phyloP scores from a whole-genome alignment of 177 flowering plant species.

The Vitis hybrid region DNA sequence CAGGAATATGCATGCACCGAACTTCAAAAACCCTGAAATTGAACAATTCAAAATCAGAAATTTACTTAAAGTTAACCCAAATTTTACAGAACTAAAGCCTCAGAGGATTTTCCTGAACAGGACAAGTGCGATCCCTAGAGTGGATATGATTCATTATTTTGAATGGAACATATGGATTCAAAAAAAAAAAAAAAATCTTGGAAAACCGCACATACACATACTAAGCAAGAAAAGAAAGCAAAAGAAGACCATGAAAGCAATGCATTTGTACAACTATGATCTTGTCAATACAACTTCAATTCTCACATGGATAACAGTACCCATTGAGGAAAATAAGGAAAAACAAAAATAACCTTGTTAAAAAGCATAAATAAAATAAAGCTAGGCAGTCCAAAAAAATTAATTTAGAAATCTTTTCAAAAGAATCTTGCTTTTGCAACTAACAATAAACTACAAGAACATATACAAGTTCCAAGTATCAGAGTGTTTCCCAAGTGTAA shows the following conservation, averaged over 20 bases:
- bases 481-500: too few relatives aligned
- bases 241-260: background rate
- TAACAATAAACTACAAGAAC: too few relatives aligned
- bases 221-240: too few relatives aligned
- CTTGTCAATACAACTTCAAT: background rate
- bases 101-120: background rate
- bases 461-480: too few relatives aligned
- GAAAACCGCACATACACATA: background rate
- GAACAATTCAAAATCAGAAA: constrained; percentile 9
- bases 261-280: background rate
- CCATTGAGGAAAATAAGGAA: background rate
- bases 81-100: background rate
- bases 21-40: constrained; percentile 78
- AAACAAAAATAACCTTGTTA: background rate
- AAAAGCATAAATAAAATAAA: too few relatives aligned
- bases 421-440: too few relatives aligned
- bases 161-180: background rate
- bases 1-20: constrained; percentile 91
- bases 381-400: too few relatives aligned
- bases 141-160: background rate
- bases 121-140: background rate
- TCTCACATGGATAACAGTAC: background rate
- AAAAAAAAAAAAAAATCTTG: background rate
- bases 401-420: too few relatives aligned
- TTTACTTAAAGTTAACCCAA: background rate